Percentiles rank a stretch among this genome's conserved stretches.
Evolutionary conservation across 2,329 filamentous ascomycete species (phyloP).

Genomic region (Fusarium heterosporum): DNA sequence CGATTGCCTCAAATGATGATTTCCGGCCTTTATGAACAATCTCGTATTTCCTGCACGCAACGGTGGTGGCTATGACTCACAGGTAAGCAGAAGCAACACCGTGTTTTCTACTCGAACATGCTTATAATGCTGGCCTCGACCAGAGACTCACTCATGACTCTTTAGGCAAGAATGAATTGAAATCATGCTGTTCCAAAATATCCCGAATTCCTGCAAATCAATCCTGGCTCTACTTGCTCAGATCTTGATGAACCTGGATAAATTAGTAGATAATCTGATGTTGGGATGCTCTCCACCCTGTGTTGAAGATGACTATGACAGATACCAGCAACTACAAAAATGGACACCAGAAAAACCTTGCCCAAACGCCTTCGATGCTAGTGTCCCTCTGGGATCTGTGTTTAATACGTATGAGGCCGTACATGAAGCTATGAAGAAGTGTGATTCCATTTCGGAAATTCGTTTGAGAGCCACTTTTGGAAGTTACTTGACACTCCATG

Average conservation of each 20-base stretch:
- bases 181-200: not conserved
- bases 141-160: no score
- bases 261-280: no score
- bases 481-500: not conserved
- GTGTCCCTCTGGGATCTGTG: not conserved
- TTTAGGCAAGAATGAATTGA: not conserved
- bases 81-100: not conserved
- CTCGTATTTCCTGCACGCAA: not conserved
- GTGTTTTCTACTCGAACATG: no score
- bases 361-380: not conserved
- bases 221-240: not conserved
- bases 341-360: constrained; percentile 1
- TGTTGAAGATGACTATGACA: not conserved
- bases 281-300: no score
- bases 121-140: no score
- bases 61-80: not conserved
- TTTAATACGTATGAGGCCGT: not conserved
- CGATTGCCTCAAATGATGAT: not conserved
- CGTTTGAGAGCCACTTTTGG: not conserved
- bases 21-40: not conserved
- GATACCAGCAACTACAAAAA: not conserved
- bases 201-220: not conserved
- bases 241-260: not conserved
- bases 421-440: constrained; percentile 14
- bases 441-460: constrained; percentile 12